Evolutionary conservation across 2,329 filamentous ascomycete species (phyloP).

Genomic region (Amylocarpus encephaloides): DNA sequence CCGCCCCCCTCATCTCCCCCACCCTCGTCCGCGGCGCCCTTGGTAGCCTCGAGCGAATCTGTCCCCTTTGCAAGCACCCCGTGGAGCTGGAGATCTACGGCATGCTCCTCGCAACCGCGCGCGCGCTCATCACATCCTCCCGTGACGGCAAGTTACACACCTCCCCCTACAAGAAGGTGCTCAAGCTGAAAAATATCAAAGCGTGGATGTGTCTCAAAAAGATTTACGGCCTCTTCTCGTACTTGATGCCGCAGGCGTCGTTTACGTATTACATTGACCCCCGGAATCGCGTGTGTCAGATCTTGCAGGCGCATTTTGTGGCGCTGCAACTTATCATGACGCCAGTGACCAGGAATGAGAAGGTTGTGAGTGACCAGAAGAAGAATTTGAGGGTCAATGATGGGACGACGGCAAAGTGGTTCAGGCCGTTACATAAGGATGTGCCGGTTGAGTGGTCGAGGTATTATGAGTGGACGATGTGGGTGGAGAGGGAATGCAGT

Average conservation of each 20-base stretch:
- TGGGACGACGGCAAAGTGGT: conserved; percentile 13
- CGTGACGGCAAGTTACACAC: conserved; percentile 16
- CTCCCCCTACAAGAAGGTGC: not conserved
- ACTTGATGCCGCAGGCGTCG: conserved; percentile 17
- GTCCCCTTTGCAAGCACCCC: conserved; percentile 36
- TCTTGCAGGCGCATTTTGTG: conserved; percentile 26
- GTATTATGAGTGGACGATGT: conserved; percentile 25
- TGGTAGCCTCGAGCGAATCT: conserved; percentile 38
- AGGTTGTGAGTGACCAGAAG: not conserved
- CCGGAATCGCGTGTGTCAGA: conserved; percentile 15
- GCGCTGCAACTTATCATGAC: conserved; percentile 25
- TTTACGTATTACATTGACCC: conserved; percentile 21
- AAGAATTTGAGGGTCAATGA: not conserved
- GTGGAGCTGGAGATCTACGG: conserved; percentile 44
- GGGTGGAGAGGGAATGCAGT: conserved; percentile 16
- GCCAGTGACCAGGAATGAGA: conserved; percentile 18
- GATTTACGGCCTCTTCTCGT: conserved; percentile 19
- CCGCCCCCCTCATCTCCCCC: conserved; percentile 39
- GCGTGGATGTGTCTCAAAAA: conserved; percentile 20
- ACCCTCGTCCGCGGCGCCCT: conserved; percentile 43
- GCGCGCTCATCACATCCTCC: conserved; percentile 20
- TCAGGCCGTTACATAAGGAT: conserved; percentile 14
- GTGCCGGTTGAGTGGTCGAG: conserved; percentile 14
- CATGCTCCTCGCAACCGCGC: conserved; percentile 40
- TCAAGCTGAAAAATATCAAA: conserved; percentile 1